These are phyloP conservation scores for Podaxis sp. DNA, from an alignment of 768 basidiomycete species.

Conservation along the genomic window DNA sequence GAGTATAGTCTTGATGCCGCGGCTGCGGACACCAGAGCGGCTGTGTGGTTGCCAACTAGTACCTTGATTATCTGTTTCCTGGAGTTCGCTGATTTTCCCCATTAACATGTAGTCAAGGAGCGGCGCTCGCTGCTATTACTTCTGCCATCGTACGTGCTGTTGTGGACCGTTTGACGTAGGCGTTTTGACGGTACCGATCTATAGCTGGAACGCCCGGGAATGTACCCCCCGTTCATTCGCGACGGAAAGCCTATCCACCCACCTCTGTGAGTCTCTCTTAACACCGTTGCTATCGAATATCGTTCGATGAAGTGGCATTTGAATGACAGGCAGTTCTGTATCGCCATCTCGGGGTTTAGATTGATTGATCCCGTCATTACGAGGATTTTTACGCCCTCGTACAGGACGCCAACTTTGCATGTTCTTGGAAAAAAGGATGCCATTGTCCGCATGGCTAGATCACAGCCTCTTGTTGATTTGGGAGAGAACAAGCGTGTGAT, in stretches of 20 bases:
- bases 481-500: constrained; percentile 65
- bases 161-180: background rate
- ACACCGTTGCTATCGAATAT: background rate
- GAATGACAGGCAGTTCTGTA: constrained; percentile 60
- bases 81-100: constrained; percentile 6
- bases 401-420: constrained; percentile 74
- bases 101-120: constrained; percentile 61
- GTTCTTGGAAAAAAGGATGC: constrained; percentile 77
- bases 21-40: background rate
- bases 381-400: constrained; percentile 49
- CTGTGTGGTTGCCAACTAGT: background rate
- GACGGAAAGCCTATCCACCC: constrained; percentile 69
- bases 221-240: constrained; percentile 59
- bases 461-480: constrained; percentile 51
- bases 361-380: constrained; percentile 47
- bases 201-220: constrained; percentile 41
- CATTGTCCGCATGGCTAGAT: constrained; percentile 70
- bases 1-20: no score
- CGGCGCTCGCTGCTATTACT: constrained; percentile 69
- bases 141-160: constrained; percentile 58
- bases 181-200: background rate
- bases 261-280: constrained; percentile 54
- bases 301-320: background rate
- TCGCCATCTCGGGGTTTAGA: constrained; percentile 75
- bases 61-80: background rate